Base-by-base conservation (phyloP, 768 basidiomycete genomes). In the Russula brevipes region DNA sequence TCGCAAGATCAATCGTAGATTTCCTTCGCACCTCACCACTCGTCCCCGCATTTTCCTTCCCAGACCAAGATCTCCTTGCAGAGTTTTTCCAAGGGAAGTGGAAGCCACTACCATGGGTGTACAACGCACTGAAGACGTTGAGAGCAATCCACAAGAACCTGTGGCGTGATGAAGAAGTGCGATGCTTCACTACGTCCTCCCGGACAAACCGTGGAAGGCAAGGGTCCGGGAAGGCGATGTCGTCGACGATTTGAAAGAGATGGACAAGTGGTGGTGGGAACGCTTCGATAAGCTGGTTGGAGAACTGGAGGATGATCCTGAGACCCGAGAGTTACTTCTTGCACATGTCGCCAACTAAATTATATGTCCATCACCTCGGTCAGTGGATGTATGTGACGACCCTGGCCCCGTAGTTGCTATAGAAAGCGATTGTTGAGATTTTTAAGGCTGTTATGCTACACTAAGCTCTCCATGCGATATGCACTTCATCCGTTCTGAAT, bases 401-500 rank as follows among this genome's bases (percentile, higher is more conserved):
- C 17, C 17, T n/a, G 10, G 35, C 33, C 45, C 46, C 35, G 12
- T 42, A 31, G 9, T 46, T 31, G 31, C 17, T 35, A 1, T 47
- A 53, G 17, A 47, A 41, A 36, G 16, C 7, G 41, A 11, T 9
- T 10, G n/a, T 35, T 44, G 31, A 7, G 8, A 5, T 17, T n/a
- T 24, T 59, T 52, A 11, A n/a, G n/a, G 42, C 42, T 50, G 12
- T 33, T 54, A 51, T 46, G 39, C 31, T 36, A 24, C 19, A 24
- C 79, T 71, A 88, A 45, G 81, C 80, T 69, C 95, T 80, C 96
- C 96, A 98, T 12, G 91, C 79, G 42, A 98, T 88, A 68, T 91
- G 84, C 0, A 98, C 96, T 70, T 96, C 85, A 71, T 98, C 96
- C 7, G 96, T 98, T 65, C 96, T 83, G 76, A 89, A 98, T 72